A percentile compares a stretch with the other conserved stretches of the same genome.
These are phyloP conservation scores for Gossypium rotundifolium DNA, from an alignment of 345 rosid genomes.

Conservation along the genomic window DNA sequence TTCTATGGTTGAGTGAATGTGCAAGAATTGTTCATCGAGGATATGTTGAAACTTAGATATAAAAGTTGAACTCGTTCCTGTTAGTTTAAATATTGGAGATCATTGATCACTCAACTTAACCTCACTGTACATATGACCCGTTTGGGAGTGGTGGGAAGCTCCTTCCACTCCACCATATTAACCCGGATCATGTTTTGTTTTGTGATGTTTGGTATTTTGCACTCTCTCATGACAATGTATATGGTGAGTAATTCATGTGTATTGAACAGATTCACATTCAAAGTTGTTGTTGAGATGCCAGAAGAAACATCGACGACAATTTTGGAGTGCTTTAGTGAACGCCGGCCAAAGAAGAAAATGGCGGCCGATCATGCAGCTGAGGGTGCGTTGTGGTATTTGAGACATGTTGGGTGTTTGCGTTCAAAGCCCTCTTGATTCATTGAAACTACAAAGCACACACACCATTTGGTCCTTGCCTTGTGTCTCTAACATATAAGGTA, in stretches of 20 bases:
- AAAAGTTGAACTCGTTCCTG: not conserved
- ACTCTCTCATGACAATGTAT: not conserved
- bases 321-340: conserved; percentile 46
- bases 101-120: not conserved
- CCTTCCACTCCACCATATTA: not conserved
- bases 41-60: not conserved
- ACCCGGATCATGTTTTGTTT: not conserved
- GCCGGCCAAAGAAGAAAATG: conserved; percentile 35
- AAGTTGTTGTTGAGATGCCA: conserved; percentile 34
- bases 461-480: not conserved
- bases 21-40: too few relatives aligned
- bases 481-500: not conserved
- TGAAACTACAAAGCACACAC: not conserved
- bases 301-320: not conserved
- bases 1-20: too few relatives aligned
- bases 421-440: not conserved
- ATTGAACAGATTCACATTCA: conserved; percentile 37
- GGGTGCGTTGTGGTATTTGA: conserved; percentile 65
- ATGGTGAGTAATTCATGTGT: not conserved
- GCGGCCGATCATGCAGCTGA: conserved; percentile 69
- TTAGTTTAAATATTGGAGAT: not conserved
- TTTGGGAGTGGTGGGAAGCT: not conserved
- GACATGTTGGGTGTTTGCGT: conserved; percentile 29
- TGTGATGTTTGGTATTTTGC: not conserved
- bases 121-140: not conserved